Conservation (phyloP, 352 stramenopile genomes). For the Globisporangium radiosum region DNA sequence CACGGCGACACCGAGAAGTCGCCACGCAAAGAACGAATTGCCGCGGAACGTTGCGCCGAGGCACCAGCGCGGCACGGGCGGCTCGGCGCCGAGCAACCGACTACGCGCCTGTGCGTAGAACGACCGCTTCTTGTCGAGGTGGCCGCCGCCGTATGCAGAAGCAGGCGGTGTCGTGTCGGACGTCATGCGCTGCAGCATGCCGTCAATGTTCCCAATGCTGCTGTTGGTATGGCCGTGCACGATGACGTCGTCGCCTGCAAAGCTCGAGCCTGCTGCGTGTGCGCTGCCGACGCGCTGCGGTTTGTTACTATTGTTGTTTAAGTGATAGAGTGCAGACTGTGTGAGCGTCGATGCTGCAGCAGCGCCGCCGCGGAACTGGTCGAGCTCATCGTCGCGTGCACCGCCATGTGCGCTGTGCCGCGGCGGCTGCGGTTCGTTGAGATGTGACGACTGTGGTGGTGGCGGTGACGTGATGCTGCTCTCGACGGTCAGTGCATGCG, state of each 20-base stretch:
- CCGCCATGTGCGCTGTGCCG: slow-evolving; percentile 7
- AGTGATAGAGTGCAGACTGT: slow-evolving; percentile 4
- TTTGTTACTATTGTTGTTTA: slow-evolving; percentile 1
- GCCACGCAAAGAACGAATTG: slow-evolving; percentile 78
- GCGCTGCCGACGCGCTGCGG: neutral
- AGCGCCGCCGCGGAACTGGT: slow-evolving; percentile 5
- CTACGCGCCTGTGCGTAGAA: slow-evolving; percentile 32
- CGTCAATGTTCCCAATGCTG: slow-evolving; percentile 1
- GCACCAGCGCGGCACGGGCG: slow-evolving; percentile 44
- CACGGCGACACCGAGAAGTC: slow-evolving; percentile 40
- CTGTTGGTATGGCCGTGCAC: neutral
- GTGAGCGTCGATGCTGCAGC: slow-evolving; percentile 3
- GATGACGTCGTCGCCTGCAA: slow-evolving; percentile 1
- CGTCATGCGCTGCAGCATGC: slow-evolving; percentile 6
- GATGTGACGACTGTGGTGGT: neutral
- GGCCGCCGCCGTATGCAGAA: neutral
- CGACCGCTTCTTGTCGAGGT: slow-evolving; percentile 45
- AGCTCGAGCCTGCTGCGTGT: slow-evolving; percentile 3
- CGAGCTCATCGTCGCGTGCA: slow-evolving; percentile 10
- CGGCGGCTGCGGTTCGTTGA: neutral
- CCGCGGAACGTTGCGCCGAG: slow-evolving; percentile 50
- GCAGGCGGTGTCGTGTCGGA: slow-evolving; percentile 7
- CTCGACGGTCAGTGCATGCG: slow-evolving; percentile 8
- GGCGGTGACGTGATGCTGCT: slow-evolving; percentile 7
- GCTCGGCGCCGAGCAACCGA: slow-evolving; percentile 38